Conservation (phyloP, 192 early-diverging fungal genomes). For the Gigaspora rosea region DNA sequence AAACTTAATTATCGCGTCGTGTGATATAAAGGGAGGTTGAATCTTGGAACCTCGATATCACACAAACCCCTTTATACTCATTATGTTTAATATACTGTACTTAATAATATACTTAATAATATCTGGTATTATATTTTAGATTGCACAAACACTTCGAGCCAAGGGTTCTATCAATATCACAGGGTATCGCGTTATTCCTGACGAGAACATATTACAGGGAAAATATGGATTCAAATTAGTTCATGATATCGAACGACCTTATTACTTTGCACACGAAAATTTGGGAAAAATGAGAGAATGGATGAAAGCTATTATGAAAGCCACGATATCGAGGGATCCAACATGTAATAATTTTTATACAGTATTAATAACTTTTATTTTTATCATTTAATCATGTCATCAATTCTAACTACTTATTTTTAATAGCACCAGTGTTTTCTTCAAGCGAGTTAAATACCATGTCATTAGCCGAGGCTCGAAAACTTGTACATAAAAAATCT, state of each 20-base stretch:
- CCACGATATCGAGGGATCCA: slow-evolving; percentile 59
- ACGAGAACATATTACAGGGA: slow-evolving; percentile 58
- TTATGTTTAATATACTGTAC: neutral
- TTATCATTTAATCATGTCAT: neutral
- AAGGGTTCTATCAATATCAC: slow-evolving; percentile 61
- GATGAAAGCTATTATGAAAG: slow-evolving; percentile 66
- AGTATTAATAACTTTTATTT: neutral
- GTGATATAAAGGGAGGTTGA: no score
- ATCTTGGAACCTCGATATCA: no score
- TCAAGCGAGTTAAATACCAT: slow-evolving; percentile 62
- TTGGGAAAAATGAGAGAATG: slow-evolving; percentile 52
- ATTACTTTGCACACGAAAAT: slow-evolving; percentile 62
- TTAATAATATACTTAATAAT: neutral
- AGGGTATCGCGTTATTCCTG: slow-evolving; percentile 62
- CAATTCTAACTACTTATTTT: neutral
- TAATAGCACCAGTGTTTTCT: slow-evolving; percentile 56
- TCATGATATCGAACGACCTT: slow-evolving; percentile 59
- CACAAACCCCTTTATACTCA: no score
- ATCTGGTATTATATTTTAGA: neutral
- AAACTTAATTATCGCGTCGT: no score
- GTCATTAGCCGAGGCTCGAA: slow-evolving; percentile 54
- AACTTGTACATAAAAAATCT: slow-evolving; percentile 28
- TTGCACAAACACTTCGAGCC: slow-evolving; percentile 16
- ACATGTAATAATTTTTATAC: slow-evolving; percentile 32
- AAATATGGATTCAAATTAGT: slow-evolving; percentile 66